phyloP scores from a whole-genome alignment of 805 yeast species.

The Teunomyces funiuensis region DNA sequence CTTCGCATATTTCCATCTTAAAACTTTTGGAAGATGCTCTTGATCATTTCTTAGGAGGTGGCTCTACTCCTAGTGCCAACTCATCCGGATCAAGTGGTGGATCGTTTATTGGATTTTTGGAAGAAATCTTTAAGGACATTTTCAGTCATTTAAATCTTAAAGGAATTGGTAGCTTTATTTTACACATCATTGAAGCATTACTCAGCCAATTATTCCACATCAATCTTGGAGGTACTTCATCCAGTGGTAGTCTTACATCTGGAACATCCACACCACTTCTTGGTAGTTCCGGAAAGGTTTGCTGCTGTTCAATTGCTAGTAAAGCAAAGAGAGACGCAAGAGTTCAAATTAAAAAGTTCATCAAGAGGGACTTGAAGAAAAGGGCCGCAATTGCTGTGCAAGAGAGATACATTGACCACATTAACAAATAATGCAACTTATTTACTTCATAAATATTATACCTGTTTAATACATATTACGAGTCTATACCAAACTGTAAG shows the following conservation, averaged over 20 bases:
- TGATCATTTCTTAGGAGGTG: slow-evolving; percentile 15
- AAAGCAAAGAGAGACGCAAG: slow-evolving; percentile 25
- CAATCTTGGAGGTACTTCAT: slow-evolving; percentile 19
- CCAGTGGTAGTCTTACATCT: slow-evolving; percentile 9
- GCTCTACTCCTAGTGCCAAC: slow-evolving; percentile 5
- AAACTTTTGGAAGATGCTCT: slow-evolving; percentile 14
- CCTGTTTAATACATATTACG: neutral
- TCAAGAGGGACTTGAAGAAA: slow-evolving; percentile 21
- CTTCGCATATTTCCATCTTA: slow-evolving; percentile 10
- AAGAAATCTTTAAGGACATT: slow-evolving; percentile 10
- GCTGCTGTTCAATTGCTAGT: slow-evolving; percentile 25
- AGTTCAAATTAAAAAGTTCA: slow-evolving; percentile 17
- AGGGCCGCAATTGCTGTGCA: slow-evolving; percentile 15
- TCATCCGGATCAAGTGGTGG: slow-evolving; percentile 1
- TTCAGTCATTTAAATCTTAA: slow-evolving; percentile 11
- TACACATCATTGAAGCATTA: slow-evolving; percentile 11
- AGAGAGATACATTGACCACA: slow-evolving; percentile 13
- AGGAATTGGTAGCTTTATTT: slow-evolving; percentile 13
- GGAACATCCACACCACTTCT: slow-evolving; percentile 8
- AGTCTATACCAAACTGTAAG: neutral
- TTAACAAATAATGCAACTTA: neutral
- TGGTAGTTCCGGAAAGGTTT: slow-evolving; percentile 13
- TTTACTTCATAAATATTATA: neutral
- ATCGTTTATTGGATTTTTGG: slow-evolving; percentile 9
- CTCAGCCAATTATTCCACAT: slow-evolving; percentile 19